Conservation (phyloP, 306 rosid species). For the Crotalaria pallida region DNA sequence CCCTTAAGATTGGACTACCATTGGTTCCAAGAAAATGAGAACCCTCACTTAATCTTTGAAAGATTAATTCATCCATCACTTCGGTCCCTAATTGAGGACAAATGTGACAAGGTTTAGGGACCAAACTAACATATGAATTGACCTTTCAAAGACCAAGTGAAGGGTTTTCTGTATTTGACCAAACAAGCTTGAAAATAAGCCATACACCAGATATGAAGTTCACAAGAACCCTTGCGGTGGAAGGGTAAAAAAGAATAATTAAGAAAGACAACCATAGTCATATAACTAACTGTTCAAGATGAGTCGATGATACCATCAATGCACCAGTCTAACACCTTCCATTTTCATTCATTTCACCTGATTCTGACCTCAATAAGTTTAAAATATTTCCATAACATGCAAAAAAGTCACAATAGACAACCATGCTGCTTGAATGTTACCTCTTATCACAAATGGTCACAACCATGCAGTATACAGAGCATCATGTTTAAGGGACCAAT, state of each 20-base stretch:
- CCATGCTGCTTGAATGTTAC: conserved; percentile 11
- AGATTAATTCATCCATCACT: no score
- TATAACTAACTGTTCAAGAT: neutral
- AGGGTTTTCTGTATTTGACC: no score
- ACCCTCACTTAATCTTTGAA: no score
- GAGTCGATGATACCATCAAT: neutral
- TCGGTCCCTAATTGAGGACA: no score
- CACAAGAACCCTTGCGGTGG: neutral
- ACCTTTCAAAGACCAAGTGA: no score
- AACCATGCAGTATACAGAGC: conserved; percentile 16
- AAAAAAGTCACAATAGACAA: neutral
- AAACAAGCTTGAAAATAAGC: neutral
- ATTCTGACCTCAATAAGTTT: conserved; percentile 3
- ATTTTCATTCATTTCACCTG: neutral
- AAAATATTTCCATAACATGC: conserved; percentile 14
- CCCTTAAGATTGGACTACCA: no score
- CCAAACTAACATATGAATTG: no score
- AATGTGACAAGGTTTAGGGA: no score
- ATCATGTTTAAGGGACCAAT: no score
- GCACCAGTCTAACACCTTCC: conserved; percentile 2
- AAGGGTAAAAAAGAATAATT: no score
- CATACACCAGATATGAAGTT: neutral
- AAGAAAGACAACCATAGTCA: no score
- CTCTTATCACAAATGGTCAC: conserved; percentile 24
- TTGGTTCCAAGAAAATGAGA: no score